Evolutionary conservation across 495 filamentous ascomycete species (phyloP).

Genomic region (Talaromyces trachyspermus): DNA sequence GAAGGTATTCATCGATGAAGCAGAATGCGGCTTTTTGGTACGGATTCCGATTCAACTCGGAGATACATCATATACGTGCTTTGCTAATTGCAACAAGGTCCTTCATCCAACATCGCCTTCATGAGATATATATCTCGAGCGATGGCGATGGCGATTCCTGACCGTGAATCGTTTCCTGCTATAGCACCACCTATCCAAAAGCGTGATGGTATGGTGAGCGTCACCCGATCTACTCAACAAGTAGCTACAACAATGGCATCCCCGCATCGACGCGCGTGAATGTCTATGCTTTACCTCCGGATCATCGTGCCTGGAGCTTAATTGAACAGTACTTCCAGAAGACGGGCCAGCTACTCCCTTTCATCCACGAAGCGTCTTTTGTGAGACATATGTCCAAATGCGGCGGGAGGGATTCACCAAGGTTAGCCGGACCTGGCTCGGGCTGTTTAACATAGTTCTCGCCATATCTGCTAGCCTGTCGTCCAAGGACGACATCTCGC

Average conservation of each 20-base stretch:
- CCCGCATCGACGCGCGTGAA: conserved; percentile 7
- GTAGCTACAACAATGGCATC: background rate
- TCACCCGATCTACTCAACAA: conserved; percentile 12
- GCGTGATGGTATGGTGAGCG: conserved; percentile 16
- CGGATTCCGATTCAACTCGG: background rate
- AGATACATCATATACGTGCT: too few relatives aligned
- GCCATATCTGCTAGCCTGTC: conserved; percentile 15
- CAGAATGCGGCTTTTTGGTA: conserved; percentile 43
- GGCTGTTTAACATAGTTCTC: conserved; percentile 18
- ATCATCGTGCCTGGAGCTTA: conserved; percentile 15
- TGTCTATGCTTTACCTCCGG: conserved; percentile 19
- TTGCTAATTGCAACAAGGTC: too few relatives aligned
- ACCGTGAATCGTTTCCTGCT: background rate
- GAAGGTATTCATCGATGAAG: conserved; percentile 34
- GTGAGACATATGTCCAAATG: conserved; percentile 29
- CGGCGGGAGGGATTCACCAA: conserved; percentile 20
- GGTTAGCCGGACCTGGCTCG: conserved; percentile 27
- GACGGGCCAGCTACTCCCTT: conserved; percentile 33
- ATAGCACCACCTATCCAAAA: background rate
- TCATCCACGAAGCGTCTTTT: conserved; percentile 29
- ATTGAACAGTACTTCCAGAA: conserved; percentile 28
- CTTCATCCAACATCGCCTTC: conserved; percentile 43
- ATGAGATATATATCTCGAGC: conserved; percentile 28
- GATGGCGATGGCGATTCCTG: conserved; percentile 11
- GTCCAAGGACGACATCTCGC: conserved; percentile 12